Percentiles rank a stretch among this genome's conserved stretches.
These are phyloP conservation scores for Suillus subalutaceus DNA, from an alignment of 768 basidiomycete genomes.

Conservation along the genomic window DNA sequence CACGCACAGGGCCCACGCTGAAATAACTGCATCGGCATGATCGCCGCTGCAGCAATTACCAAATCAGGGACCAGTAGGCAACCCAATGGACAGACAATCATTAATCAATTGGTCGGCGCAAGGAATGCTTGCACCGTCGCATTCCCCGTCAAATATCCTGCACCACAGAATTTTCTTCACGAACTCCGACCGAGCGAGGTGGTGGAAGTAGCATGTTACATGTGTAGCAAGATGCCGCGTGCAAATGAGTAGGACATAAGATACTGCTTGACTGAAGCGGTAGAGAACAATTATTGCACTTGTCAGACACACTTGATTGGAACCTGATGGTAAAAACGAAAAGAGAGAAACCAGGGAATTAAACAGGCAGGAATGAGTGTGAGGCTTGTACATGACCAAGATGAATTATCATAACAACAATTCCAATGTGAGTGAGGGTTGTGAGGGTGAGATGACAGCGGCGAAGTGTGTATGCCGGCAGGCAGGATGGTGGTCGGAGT, in stretches of 20 bases:
- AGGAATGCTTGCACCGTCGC: slow-evolving; percentile 5
- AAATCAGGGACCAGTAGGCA: slow-evolving; percentile 6
- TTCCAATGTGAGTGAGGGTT: slow-evolving; percentile 22
- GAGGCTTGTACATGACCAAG: slow-evolving; percentile 41
- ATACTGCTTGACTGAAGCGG: slow-evolving; percentile 31
- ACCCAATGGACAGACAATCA: slow-evolving; percentile 5
- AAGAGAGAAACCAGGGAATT: slow-evolving; percentile 24
- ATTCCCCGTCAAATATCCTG: slow-evolving; percentile 8
- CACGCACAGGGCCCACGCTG: slow-evolving; percentile 3
- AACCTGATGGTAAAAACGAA: slow-evolving; percentile 19
- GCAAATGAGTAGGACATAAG: slow-evolving; percentile 30
- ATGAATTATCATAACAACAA: slow-evolving; percentile 40
- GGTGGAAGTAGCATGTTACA: slow-evolving; percentile 24
- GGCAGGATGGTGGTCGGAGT: slow-evolving; percentile 5
- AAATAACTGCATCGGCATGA: slow-evolving; percentile 11
- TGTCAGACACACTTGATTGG: slow-evolving; percentile 24
- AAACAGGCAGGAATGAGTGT: slow-evolving; percentile 32
- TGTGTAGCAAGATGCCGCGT: slow-evolving; percentile 21
- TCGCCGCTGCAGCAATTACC: slow-evolving; percentile 2
- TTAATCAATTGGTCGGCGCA: slow-evolving; percentile 3
- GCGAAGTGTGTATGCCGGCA: slow-evolving; percentile 1
- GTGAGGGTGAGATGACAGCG: slow-evolving; percentile 13
- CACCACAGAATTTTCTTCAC: slow-evolving; percentile 12
- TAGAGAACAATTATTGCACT: slow-evolving; percentile 33
- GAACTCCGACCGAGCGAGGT: slow-evolving; percentile 16